Conservation (phyloP, 2,329 filamentous ascomycete genomes). For the Botryosphaeria dothidea region DNA sequence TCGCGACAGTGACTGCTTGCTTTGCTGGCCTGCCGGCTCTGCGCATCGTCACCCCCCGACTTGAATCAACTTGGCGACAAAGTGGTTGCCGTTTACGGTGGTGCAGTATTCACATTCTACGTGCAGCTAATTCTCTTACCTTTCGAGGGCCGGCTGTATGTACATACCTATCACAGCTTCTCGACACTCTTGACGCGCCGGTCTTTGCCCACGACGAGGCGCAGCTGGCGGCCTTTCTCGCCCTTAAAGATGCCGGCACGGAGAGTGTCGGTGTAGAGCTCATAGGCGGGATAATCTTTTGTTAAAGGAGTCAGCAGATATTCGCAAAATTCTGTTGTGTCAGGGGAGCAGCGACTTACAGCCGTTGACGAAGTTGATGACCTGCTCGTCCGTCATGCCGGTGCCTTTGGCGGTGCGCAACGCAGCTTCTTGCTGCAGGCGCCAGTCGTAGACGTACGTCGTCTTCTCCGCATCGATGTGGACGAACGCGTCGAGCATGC, state of each 20-base stretch:
- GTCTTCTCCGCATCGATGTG: constrained; percentile 73
- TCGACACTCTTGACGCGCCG: constrained; percentile 21
- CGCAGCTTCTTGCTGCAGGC: constrained; percentile 74
- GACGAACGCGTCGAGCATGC: constrained; percentile 59
- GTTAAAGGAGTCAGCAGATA: too few relatives aligned
- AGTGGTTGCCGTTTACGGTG: not conserved
- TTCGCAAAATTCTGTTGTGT: not conserved
- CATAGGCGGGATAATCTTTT: constrained; percentile 54
- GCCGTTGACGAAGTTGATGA: constrained; percentile 72
- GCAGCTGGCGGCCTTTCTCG: constrained; percentile 49
- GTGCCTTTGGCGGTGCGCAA: constrained; percentile 66
- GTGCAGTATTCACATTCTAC: not conserved
- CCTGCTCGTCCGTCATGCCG: constrained; percentile 82
- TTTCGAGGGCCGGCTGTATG: not conserved
- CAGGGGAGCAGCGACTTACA: constrained; percentile 17
- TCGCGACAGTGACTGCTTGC: too few relatives aligned
- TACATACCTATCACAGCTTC: not conserved
- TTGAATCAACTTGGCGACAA: too few relatives aligned
- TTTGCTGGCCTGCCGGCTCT: too few relatives aligned
- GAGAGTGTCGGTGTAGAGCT: constrained; percentile 54
- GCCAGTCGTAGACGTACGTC: constrained; percentile 80
- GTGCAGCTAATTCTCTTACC: not conserved
- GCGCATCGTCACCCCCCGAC: too few relatives aligned
- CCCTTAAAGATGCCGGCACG: constrained; percentile 50
- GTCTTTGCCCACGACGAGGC: constrained; percentile 50